Evolutionary conservation across 2,329 filamentous ascomycete species (phyloP).

Genomic region (Chaetomiaceae sp.): DNA sequence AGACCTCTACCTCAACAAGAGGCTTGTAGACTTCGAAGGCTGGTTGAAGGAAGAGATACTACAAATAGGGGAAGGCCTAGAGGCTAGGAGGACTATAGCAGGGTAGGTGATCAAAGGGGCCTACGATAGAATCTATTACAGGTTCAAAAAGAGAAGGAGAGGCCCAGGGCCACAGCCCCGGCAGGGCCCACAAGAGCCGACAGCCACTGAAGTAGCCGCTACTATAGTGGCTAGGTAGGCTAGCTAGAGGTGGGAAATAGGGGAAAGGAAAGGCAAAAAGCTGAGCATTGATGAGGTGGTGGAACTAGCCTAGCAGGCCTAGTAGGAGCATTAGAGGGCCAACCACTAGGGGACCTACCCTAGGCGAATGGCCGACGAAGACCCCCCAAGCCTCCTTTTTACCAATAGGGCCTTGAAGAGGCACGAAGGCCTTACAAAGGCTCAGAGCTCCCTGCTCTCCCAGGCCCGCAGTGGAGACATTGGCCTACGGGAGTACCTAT

Average conservation of each 20-base stretch:
- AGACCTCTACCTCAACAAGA: not conserved
- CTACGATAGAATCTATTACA: not conserved
- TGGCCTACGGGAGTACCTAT: not conserved
- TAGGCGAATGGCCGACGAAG: not conserved
- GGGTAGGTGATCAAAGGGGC: not conserved
- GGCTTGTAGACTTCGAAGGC: not conserved
- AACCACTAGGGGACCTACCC: no score
- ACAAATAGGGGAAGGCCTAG: not conserved
- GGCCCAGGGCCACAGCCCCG: no score
- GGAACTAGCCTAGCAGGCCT: not conserved
- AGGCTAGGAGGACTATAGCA: not conserved
- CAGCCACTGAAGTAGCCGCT: no score
- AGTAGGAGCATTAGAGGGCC: not conserved
- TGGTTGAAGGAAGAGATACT: not conserved
- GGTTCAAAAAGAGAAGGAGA: not conserved
- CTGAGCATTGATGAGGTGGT: not conserved
- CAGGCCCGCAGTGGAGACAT: not conserved
- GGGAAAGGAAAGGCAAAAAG: no score
- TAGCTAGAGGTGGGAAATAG: no score
- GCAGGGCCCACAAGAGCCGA: no score
- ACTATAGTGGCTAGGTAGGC: not conserved
- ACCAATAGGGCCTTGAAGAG: not conserved
- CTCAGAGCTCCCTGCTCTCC: not conserved
- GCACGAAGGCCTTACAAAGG: not conserved
- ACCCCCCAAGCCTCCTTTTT: not conserved